Base-by-base conservation (phyloP, 192 early-diverging fungal genomes). In the Podila minutissima region DNA sequence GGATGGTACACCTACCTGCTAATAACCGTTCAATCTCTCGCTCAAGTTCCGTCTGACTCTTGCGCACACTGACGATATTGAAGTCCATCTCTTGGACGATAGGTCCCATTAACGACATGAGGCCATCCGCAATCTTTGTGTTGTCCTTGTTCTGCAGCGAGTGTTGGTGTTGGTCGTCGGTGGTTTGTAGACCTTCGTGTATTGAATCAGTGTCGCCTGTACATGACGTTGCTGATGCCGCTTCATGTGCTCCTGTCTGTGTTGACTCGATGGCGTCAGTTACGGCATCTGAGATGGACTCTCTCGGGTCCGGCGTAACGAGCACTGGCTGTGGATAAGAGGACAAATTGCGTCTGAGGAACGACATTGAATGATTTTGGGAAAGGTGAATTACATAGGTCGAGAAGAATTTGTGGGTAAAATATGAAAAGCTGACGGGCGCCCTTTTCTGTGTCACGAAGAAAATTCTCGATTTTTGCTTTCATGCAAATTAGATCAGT, bases 1-100 rank as follows among this genome's bases (percentile, higher is more conserved):
- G 10, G 17, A 24, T 28, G 15, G 8, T 29, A 4, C 22, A 70
- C 53, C 51, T 83, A 88, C 88, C 88, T 57, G 88, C 87, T 58
- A 86, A 74, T 20, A 89, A 61, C 11, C 88, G 85, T 51, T 89
- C 88, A 59, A 89, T 88, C 62, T 89, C 88, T 60, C 88, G 85
- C 49, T 83, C 84, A 33, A 89, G 77, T n/a, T 88, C 88, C 13
- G 69, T 62, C 62, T 89, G 88, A 53, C 87, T 88, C 65, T 86
- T 73, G 59, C 85, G 84, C 11, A 85, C 83, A 50, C 83, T 82
- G 15, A 86, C 82, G 48, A 89, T 83, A 19, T 82, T 69, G 48
- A 82, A 82, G 64, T 89, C 88, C 71, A 88, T 88, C 50, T 89
- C 87, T 12, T 85, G 69, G 7, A 89, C 62, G 24, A 88, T 67